Evolutionary conservation across 192 early-diverging fungal species (phyloP).

Genomic region (Coemansia sp.): DNA sequence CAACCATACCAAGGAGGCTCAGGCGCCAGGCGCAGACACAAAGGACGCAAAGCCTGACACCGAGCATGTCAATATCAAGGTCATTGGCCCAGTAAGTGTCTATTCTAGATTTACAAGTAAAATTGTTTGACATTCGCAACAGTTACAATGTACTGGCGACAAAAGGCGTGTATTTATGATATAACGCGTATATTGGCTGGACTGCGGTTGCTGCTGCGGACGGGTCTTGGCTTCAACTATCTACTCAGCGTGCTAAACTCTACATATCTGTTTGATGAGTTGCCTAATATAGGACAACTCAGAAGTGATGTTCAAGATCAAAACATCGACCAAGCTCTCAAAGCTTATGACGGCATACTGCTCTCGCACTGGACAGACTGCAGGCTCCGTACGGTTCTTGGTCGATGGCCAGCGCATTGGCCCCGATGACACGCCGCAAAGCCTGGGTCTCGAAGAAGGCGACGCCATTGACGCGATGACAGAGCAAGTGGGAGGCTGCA

Average conservation of each 20-base stretch:
- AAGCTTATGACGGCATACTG: slow-evolving; percentile 96
- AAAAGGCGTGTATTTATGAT: neutral
- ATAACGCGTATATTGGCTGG: neutral
- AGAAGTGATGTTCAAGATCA: slow-evolving; percentile 95
- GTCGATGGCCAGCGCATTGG: slow-evolving; percentile 89
- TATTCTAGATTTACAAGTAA: neutral
- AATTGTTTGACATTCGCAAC: neutral
- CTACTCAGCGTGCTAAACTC: neutral
- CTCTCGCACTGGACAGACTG: slow-evolving; percentile 78
- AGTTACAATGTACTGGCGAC: neutral
- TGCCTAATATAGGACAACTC: slow-evolving; percentile 61
- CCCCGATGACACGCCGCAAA: slow-evolving; percentile 78
- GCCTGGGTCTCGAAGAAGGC: slow-evolving; percentile 90
- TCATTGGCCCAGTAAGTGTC: slow-evolving; percentile 78
- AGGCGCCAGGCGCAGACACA: slow-evolving; percentile 33
- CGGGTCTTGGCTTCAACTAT: neutral
- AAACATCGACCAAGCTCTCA: slow-evolving; percentile 83
- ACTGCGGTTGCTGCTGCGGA: neutral
- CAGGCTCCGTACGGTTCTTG: slow-evolving; percentile 83
- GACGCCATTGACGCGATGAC: slow-evolving; percentile 96
- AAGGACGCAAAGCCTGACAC: slow-evolving; percentile 63
- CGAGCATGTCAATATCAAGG: slow-evolving; percentile 93
- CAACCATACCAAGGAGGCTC: slow-evolving; percentile 7
- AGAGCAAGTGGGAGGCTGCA: slow-evolving; percentile 82
- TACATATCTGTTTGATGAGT: neutral